A percentile compares a stretch with the other conserved stretches of the same genome.
Conservation (phyloP, 305 asterid species). For the Fraxinus xanthoxyloides region DNA sequence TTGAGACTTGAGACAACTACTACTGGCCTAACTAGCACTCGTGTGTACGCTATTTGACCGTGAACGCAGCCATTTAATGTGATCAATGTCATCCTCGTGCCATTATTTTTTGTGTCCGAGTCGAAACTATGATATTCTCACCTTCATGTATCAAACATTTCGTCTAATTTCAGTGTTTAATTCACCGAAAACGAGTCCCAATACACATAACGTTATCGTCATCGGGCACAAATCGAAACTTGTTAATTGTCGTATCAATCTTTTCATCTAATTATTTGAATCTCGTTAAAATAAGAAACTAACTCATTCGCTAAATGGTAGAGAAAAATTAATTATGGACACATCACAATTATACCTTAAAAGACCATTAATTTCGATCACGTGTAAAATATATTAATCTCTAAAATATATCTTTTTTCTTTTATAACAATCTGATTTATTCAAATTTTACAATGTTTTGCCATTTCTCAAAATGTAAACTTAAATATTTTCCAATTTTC, state of each 20-base stretch:
- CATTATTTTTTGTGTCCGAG: not conserved
- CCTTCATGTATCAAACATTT: too few relatives aligned
- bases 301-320: not conserved
- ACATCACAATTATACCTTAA: too few relatives aligned
- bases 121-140: too few relatives aligned
- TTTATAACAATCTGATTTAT: too few relatives aligned
- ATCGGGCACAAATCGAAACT: not conserved
- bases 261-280: too few relatives aligned
- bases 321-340: too few relatives aligned
- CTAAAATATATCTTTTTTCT: too few relatives aligned
- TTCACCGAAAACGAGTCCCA: not conserved
- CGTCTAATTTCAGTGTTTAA: not conserved
- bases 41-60: not conserved
- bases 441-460: too few relatives aligned
- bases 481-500: too few relatives aligned
- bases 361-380: too few relatives aligned
- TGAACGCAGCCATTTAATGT: not conserved
- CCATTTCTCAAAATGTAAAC: too few relatives aligned
- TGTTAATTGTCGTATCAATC: not conserved
- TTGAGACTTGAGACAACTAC: not conserved
- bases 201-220: not conserved
- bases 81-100: not conserved
- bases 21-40: not conserved
- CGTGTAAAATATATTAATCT: too few relatives aligned
- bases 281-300: not conserved